Conservation (phyloP, 805 yeast genomes). For the Lachancea cidri region DNA sequence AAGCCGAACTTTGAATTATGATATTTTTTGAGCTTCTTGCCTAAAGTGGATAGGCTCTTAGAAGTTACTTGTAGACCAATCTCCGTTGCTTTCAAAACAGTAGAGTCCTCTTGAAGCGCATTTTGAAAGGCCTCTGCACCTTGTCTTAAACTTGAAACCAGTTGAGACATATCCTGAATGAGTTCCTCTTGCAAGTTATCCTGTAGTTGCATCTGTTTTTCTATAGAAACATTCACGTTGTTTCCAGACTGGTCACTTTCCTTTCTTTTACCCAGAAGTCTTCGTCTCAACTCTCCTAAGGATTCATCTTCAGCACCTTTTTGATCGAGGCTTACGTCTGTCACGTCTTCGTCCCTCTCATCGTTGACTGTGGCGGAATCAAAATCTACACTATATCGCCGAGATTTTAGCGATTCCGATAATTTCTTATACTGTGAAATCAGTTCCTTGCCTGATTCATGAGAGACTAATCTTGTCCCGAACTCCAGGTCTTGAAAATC, state of each 20-base stretch:
- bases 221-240: conserved; percentile 17
- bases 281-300: conserved; percentile 28
- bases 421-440: conserved; percentile 14
- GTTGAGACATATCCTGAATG: conserved; percentile 35
- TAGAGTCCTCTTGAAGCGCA: conserved; percentile 36
- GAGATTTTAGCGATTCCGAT: conserved; percentile 15
- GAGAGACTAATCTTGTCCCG: conserved; percentile 1
- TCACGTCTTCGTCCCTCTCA: neutral
- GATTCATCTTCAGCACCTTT: conserved; percentile 24
- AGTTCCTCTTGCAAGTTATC: conserved; percentile 36
- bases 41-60: conserved; percentile 30
- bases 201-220: conserved; percentile 34
- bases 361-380: conserved; percentile 15
- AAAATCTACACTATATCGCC: conserved; percentile 30
- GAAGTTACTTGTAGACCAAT: conserved; percentile 38
- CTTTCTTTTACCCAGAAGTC: conserved; percentile 26
- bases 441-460: conserved; percentile 5
- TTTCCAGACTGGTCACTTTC: conserved; percentile 4
- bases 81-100: conserved; percentile 38
- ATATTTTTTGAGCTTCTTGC: conserved; percentile 29
- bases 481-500: conserved; percentile 8
- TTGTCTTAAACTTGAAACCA: conserved; percentile 34
- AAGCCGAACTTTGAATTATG: conserved; percentile 29
- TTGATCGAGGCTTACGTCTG: neutral
- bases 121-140: conserved; percentile 39